Evolutionary conservation across 495 filamentous ascomycete species (phyloP).

Genomic region (Melanomma pulvis-pyrius): DNA sequence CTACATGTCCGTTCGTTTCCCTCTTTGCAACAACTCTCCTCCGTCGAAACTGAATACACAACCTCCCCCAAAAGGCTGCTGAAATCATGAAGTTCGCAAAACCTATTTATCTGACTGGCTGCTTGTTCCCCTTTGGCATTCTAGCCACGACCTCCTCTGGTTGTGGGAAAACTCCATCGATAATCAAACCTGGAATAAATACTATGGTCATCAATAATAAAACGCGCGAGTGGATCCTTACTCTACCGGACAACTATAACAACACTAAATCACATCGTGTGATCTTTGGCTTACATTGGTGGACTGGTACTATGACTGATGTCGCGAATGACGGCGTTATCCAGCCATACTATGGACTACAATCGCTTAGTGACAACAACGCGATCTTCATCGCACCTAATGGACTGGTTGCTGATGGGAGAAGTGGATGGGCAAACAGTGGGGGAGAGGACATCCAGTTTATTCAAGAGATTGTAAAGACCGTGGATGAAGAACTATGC

Average conservation of each 20-base stretch:
- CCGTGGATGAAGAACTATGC: constrained; percentile 50
- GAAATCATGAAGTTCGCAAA: no score
- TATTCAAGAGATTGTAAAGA: constrained; percentile 46
- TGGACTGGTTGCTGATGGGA: constrained; percentile 39
- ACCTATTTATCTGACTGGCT: no score
- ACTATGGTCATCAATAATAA: constrained; percentile 33
- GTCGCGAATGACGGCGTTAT: constrained; percentile 35
- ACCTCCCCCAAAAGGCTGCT: no score
- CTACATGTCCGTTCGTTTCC: no score
- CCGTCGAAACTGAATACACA: no score
- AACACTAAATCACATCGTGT: constrained; percentile 46
- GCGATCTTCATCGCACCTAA: constrained; percentile 51
- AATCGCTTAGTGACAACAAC: constrained; percentile 43
- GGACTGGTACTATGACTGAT: constrained; percentile 47
- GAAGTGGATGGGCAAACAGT: constrained; percentile 51
- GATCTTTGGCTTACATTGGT: constrained; percentile 50
- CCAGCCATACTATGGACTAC: constrained; percentile 49
- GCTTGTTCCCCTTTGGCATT: no score
- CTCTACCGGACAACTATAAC: constrained; percentile 49
- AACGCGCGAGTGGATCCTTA: constrained; percentile 45
- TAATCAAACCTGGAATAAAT: constrained; percentile 42
- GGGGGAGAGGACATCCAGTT: constrained; percentile 52
- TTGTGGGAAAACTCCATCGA: constrained; percentile 46
- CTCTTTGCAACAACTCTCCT: no score
- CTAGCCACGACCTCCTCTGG: constrained; percentile 45